Base-by-base conservation (phyloP, 495 filamentous ascomycete species). In the Aspergillus baeticus region DNA sequence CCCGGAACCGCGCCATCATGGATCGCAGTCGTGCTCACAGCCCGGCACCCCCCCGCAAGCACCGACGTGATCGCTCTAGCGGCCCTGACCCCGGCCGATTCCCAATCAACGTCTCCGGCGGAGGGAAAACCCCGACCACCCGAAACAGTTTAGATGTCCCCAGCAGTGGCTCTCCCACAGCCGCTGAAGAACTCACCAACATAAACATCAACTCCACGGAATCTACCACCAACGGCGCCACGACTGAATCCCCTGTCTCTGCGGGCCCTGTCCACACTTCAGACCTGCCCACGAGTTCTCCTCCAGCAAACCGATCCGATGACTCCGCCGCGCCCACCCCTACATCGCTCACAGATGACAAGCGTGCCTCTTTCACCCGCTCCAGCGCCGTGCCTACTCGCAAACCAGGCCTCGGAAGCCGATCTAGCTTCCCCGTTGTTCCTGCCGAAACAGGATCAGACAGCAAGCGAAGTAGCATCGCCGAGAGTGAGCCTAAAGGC, bases 1-100 rank as follows among this genome's bases (percentile, higher is more conserved):
- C 94, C 55, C 85, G 94, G 23, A 87, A 88, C 63, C 86, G 91
- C 41, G 90, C 90, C 29, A 87, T 98, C 47, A 81, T 91, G 77
- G 85, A 65, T 85, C 82, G 68, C 47, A 87, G 86, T 71, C 81
- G 93, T 47, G 86, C 83, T 36, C 84, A 84, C 18, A 90, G 86
- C 60, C 92, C 90, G n/a, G 85, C 83, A 10, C 85, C 87, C 15
- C 82, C 80, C 55, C 78, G 74, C 39, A 65, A 75, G 45, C 81
- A 87, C 60, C 84, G 89, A 50, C 83, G 93, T 59, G 93, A 96
- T 56, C 85, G 87, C 60, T 91, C 87, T 63, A 88, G 84, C 50
- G 91, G 92, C 52, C 85, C 88, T 15, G 67, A 87, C 85, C 69
- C 91, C 79, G 38, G 80, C 17, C 70, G 94, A 17, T 98, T 98